Evolutionary conservation across 148 eudicot genomes (phyloP), one percentile per base, ranked within the genome.

Genomic region (Amaranthus palmeri): DNA sequence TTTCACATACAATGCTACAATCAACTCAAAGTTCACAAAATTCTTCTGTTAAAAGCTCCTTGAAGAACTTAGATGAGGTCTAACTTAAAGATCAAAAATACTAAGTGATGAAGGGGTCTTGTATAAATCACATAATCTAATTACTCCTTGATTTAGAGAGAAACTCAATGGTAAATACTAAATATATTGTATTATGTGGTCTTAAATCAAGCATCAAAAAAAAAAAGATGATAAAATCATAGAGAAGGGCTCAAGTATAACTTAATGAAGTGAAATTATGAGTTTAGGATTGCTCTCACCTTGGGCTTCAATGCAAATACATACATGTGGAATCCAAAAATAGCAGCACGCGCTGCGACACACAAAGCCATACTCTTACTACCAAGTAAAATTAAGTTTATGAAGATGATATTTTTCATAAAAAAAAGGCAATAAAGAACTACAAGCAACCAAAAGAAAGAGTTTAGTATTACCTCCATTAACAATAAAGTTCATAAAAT

Each of bases 261-360:
- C 55, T 62, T 71, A 52, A 65, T 10, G 42, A 77, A 58, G 43
- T 59, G 52, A 60, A 8, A 17, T 4, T 50, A 25, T 14, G 3
- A 9, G 51, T 25, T 57, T 18, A 60, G 7, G 58, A 69, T 65
- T 13, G 71, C 73, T 0, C 36, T 68, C 81, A 95, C 98, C 92
- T 84, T 88, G 67, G 97, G 98, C 61, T 78, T 81, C 70, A 95
- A 80, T 76, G 57, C 49, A 79, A 89, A 95, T 74, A 95, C 90
- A 72, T 67, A 79, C 61, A 70, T 79, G 72, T 95, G 98, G 80
- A 89, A 88, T 61, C 98, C 98, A 69, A 95, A 95, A 51, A 95
- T 83, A 69, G 81, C 69, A 12, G 97, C 91, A 2, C 98, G 97
- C 67, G 88, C 98, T 95, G 98, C 78, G 78, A 59, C 7, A 73